Conservation (phyloP, 2,329 filamentous ascomycete genomes). For the Simplicillium aogashimaense region DNA sequence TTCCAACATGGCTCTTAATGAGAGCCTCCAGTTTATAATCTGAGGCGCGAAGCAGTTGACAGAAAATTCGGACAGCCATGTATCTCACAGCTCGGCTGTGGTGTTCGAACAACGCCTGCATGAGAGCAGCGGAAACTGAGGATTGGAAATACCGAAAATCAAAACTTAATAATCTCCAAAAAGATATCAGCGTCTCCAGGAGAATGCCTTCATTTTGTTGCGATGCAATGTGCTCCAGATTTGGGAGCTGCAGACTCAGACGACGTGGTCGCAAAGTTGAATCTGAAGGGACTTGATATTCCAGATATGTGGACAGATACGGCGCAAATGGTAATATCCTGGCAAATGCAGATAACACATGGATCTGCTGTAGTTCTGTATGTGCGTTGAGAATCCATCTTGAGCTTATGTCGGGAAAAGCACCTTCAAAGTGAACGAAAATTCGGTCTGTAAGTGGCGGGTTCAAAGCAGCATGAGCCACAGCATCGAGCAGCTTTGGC, state of each 20-base stretch:
- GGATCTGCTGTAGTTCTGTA: slow-evolving; percentile 24
- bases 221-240: slow-evolving; percentile 10
- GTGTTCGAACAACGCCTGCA: slow-evolving; percentile 61
- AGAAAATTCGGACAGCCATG: slow-evolving; percentile 73
- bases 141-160: slow-evolving; percentile 59
- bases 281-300: slow-evolving; percentile 25
- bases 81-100: slow-evolving; percentile 57
- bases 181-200: slow-evolving; percentile 27
- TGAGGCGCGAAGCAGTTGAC: slow-evolving; percentile 66
- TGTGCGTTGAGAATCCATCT: slow-evolving; percentile 55
- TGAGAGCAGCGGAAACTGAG: slow-evolving; percentile 53
- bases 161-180: slow-evolving; percentile 72
- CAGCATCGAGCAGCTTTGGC: slow-evolving; percentile 58
- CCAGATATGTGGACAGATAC: slow-evolving; percentile 64
- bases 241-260: slow-evolving; percentile 15
- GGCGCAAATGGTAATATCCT: slow-evolving; percentile 74
- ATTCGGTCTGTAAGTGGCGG: slow-evolving; percentile 61
- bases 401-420: slow-evolving; percentile 76
- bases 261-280: slow-evolving; percentile 13
- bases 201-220: slow-evolving; percentile 13
- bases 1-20: slow-evolving; percentile 54
- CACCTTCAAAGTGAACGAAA: slow-evolving; percentile 62
- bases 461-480: slow-evolving; percentile 60
- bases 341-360: slow-evolving; percentile 62
- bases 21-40: slow-evolving; percentile 70